These are phyloP conservation scores for Boletus vinaceobasis DNA, from an alignment of 768 basidiomycete species.

Conservation along the genomic window DNA sequence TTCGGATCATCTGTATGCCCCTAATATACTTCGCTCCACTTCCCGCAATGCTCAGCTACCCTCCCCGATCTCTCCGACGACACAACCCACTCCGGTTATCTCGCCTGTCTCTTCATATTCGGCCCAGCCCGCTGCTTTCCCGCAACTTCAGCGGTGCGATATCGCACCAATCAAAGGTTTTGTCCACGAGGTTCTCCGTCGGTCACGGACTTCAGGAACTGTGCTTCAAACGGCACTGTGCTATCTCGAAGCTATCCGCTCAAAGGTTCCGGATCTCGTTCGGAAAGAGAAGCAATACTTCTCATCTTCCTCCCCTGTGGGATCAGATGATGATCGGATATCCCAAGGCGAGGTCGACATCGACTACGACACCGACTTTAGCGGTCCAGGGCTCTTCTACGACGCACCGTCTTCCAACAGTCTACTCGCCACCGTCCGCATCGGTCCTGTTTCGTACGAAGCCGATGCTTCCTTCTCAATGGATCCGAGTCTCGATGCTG, in stretches of 20 bases:
- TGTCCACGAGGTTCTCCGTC: constrained; percentile 84
- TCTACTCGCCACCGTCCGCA: constrained; percentile 43
- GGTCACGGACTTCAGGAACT: constrained; percentile 78
- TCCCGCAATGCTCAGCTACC: constrained; percentile 44
- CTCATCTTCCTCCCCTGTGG: constrained; percentile 39
- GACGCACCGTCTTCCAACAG: constrained; percentile 20
- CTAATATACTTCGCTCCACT: not conserved
- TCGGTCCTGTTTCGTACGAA: constrained; percentile 30
- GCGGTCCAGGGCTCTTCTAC: constrained; percentile 7
- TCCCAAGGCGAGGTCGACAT: constrained; percentile 42
- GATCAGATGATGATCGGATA: constrained; percentile 42
- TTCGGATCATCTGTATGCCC: constrained; percentile 7
- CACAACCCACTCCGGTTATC: constrained; percentile 32
- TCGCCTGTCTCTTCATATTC: constrained; percentile 31
- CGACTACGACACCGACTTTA: constrained; percentile 37
- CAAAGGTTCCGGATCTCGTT: constrained; percentile 62
- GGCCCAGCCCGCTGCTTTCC: constrained; percentile 10
- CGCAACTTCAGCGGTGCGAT: constrained; percentile 26
- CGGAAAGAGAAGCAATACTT: constrained; percentile 46
- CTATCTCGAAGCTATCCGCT: constrained; percentile 81
- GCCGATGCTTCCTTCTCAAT: constrained; percentile 14
- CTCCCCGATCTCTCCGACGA: constrained; percentile 52
- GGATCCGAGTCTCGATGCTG: constrained; percentile 12
- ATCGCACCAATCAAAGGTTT: constrained; percentile 68
- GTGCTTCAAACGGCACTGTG: constrained; percentile 86